Base-by-base conservation (phyloP, 768 basidiomycete genomes). In the Tephrocybe sp. region DNA sequence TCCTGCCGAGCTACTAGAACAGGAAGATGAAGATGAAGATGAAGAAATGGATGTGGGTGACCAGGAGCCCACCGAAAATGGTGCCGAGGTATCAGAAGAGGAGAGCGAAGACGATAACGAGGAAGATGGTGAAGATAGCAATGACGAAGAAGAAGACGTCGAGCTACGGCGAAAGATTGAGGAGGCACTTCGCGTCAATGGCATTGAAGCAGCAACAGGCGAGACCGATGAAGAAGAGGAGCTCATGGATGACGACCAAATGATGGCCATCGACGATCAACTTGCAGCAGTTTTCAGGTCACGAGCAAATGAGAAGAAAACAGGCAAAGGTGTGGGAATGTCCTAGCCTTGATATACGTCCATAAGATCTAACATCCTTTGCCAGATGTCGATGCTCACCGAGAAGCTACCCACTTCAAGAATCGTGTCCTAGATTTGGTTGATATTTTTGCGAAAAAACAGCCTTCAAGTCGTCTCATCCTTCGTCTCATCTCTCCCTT, bases 201-300 rank as follows among this genome's bases (percentile, higher is more conserved):
- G 81, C 6, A 68, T 83, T 29, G 76, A 78, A 30, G 77, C 77
- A 16, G 78, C 73, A 1, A 75, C 78, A 13, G 79, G 79, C 7
- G 80, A 81, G 18, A 74, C 75, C 6, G 81, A 82, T 39, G 76
- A 77, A 12, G 83, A 84, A 53, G 87, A 88, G 41, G 87, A 88
- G 41, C 69, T 85, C 23, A 86, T 95, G 85, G 89, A 97, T 62
- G 95, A 99, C 62, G 94, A 98, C 21, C 91, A 97, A 69, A 99
- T 99, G 95, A 84, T 98, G 77, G 88, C 88, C 27, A 82, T 98
- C 22, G 95, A 99, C 61, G 88, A 90, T 42, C 88, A 95, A 62
- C 81, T 99, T 6, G 91, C 90, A 3, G 81, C 85, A 44, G 84
- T 93, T 24, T 95, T 99, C 79, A 79, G 79, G 50, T 75, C 83